These are phyloP conservation scores for Camellia japonica DNA, from an alignment of 148 eudicot genomes.

Conservation along the genomic window DNA sequence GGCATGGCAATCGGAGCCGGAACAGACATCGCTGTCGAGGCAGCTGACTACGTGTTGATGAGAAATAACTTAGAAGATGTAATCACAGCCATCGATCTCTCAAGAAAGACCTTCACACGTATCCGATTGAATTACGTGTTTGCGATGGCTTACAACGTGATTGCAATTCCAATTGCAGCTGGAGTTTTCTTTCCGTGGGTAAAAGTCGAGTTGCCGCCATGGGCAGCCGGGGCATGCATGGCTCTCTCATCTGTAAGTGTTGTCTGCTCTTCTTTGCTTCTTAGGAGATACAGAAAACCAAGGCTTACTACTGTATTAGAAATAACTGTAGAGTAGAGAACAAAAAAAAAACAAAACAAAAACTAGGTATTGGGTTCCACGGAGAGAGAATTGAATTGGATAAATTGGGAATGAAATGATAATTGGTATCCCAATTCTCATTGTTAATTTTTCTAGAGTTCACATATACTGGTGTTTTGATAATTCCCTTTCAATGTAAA, in stretches of 20 bases:
- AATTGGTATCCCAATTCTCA: constrained; percentile 4
- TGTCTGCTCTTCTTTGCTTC: constrained; percentile 93
- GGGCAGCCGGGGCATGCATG: constrained; percentile 99
- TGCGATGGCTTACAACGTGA: constrained; percentile 84
- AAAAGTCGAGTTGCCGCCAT: constrained; percentile 71
- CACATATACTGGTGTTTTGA: not conserved
- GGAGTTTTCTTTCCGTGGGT: constrained; percentile 78
- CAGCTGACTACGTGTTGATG: constrained; percentile 94
- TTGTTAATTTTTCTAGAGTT: constrained; percentile 2
- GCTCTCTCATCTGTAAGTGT: constrained; percentile 93
- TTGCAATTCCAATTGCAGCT: constrained; percentile 88
- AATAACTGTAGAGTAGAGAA: constrained; percentile 72
- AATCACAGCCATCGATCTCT: constrained; percentile 93
- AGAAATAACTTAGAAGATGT: constrained; percentile 89
- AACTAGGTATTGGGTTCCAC: not conserved
- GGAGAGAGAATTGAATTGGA: not conserved
- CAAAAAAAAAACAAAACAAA: not conserved
- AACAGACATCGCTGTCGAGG: constrained; percentile 94
- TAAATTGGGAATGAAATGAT: not conserved
- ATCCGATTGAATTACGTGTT: constrained; percentile 80
- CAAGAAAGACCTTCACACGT: constrained; percentile 78
- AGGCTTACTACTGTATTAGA: constrained; percentile 85
- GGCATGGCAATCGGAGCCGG: constrained; percentile 99
- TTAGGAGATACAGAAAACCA: constrained; percentile 77
- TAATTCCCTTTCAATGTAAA: constrained; percentile 19